Base-by-base conservation (phyloP, 306 rosid genomes). In the Quercus agrifolia region DNA sequence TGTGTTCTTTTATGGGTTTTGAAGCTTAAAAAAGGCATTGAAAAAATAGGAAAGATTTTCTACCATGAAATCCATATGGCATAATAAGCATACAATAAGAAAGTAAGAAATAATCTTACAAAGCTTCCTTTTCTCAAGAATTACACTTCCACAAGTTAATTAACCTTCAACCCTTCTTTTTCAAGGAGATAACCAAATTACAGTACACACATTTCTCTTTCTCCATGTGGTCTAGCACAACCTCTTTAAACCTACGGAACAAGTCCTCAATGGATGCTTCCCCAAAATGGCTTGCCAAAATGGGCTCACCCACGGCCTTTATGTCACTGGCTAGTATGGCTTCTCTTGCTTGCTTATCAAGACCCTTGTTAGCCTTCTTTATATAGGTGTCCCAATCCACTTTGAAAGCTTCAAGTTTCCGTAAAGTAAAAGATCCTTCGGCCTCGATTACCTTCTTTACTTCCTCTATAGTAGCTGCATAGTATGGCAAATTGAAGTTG, bases 261-360 rank as follows among this genome's bases (percentile, higher is more conserved):
- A 90, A 59, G 8, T 85, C 82, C 27, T 90, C 87, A 44, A 85
- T 76, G 21, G 83, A 44, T 31, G 28, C 44, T 68, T 81, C 76
- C 1, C 87, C 88, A 72, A 90, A 86, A 12, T 76, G 82, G 1
- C 11, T 31, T 2, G 38, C 44, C 7, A 88, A 77, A 56, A 87
- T 71, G 7, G 95, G 84, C 67, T 91, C 95, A 9, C 23, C 57
- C 67, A 66, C 71, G 0, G 90, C 90, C 61, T 88, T 81, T 0
- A 56, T 52, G 55, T 19, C 81, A 28, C 79, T 81, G 13, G 91
- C 83, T 5, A 81, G 44, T 14, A 74, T 64, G 28, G 56, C 66
- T 7, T 6, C 87, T 38, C 78, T 77, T 3, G 31, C 72, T 9
- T 78, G 56, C 20, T 72, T 70, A 78, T 74, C 77, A 78, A 77